Base-by-base conservation (phyloP, 257 asterid species). In the Penstemon davidsonii region DNA sequence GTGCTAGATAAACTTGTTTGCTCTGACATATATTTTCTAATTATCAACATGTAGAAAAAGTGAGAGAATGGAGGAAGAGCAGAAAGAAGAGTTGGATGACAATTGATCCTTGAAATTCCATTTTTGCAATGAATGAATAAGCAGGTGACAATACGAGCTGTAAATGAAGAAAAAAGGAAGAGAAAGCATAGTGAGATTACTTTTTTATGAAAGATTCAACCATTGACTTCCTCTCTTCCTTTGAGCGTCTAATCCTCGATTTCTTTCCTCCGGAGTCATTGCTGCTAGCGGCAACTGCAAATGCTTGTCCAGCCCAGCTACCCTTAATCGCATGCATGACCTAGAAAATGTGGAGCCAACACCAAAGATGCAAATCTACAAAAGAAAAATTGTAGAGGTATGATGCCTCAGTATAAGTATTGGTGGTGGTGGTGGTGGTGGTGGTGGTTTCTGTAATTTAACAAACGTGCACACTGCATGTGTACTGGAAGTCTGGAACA, bases 171-270 rank as follows among this genome's bases (percentile, higher is more conserved):
- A 40, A 15, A 40, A 54, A 56, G 41, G 15, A 64, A 8, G 52
- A 5, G 42, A 13, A 12, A 50, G 37, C n/a, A 46, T 3, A n/a
- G 64, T 6, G 51, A 49, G 8, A 45, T 75, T 86, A 94, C 99
- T 80, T 88, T 45, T 86, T 85, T 70, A 94, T 81, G 80, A 91
- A 94, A 67, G 87, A 76, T 69, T 94, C 97, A 68, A 81, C 91
- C 96, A 94, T 83, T 0, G 84, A 51, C 78, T 87, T 94, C 69
- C 99, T 79, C 84, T 94, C 97, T 80, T 88, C 93, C 71, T 94
- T 94, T 12, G 99, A 91, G 46, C 96, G 91, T 60, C 97, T 86
- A 72, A 84, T 84, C 76, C 99, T 83, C 18, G 96, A 69, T 69
- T 81, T 94, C 82, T 41, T 86, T 59, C 96, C 86, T 43, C 90